Conservation (phyloP, 2,329 filamentous ascomycete species). For the Beauveria australis region DNA sequence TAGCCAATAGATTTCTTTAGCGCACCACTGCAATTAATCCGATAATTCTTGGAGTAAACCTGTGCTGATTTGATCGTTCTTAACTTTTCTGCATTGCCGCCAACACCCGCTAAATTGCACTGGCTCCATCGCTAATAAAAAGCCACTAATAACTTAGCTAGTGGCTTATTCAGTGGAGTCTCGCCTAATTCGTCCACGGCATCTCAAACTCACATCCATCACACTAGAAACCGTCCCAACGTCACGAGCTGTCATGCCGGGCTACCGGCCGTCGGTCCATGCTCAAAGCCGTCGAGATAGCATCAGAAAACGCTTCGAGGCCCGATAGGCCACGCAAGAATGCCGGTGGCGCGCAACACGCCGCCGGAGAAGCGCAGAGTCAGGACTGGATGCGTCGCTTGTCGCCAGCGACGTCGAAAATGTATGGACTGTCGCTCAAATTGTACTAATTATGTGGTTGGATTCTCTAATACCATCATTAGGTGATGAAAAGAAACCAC, state of each 20-base stretch:
- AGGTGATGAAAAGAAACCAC: conserved; percentile 17
- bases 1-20: too few species aligned
- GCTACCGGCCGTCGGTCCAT: neutral
- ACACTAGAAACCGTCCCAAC: neutral
- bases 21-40: too few species aligned
- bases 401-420: conserved; percentile 16
- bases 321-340: neutral
- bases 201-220: neutral
- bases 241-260: neutral
- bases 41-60: too few species aligned
- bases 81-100: neutral
- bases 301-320: too few species aligned
- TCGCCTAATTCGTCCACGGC: neutral
- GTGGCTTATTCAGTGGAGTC: neutral
- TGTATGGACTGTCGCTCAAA: conserved; percentile 4
- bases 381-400: conserved; percentile 16
- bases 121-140: neutral
- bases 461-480: neutral
- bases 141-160: too few species aligned
- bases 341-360: conserved; percentile 14
- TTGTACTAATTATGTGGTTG: too few species aligned
- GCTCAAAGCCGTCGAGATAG: too few species aligned
- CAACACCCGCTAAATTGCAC: neutral
- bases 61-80: too few species aligned
- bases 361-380: conserved; percentile 16